Conservation (phyloP, 805 yeast genomes). For the Lipomyces oligophaga region DNA sequence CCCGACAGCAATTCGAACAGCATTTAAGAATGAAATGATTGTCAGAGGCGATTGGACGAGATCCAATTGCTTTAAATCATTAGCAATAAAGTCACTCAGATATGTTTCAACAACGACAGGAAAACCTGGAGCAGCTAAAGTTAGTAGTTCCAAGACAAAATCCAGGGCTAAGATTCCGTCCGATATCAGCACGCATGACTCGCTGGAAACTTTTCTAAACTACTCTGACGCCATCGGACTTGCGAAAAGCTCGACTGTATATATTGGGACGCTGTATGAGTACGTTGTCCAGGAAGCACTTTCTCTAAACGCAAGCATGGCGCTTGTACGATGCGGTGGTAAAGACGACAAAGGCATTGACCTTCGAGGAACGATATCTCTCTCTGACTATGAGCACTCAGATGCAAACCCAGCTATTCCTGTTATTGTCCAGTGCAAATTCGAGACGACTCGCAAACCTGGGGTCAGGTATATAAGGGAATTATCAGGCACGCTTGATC, state of each 20-base stretch:
- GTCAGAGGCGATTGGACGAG: too few relatives aligned
- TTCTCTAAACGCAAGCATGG: constrained; percentile 6
- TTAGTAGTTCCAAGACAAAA: too few relatives aligned
- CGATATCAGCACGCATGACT: too few relatives aligned
- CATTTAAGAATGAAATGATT: too few relatives aligned
- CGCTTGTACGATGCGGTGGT: constrained; percentile 31
- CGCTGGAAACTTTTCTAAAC: constrained; percentile 13
- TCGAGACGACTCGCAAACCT: constrained; percentile 43
- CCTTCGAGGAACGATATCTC: constrained; percentile 25
- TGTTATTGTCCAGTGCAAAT: constrained; percentile 32
- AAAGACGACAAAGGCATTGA: constrained; percentile 31
- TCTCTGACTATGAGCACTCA: background rate
- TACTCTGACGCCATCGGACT: constrained; percentile 12
- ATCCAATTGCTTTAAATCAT: too few relatives aligned
- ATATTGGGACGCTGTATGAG: constrained; percentile 32
- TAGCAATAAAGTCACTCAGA: too few relatives aligned
- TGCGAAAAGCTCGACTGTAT: constrained; percentile 19
- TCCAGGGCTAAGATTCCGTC: too few relatives aligned
- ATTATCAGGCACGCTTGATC: constrained; percentile 25
- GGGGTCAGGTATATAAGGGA: constrained; percentile 41
- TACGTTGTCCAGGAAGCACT: constrained; percentile 27
- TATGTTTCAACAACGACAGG: too few relatives aligned
- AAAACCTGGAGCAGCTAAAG: too few relatives aligned
- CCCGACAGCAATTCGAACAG: too few relatives aligned
- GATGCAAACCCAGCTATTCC: constrained; percentile 3